Evolutionary conservation across 2,329 filamentous ascomycete genomes (phyloP).

Genomic region (Paramyrothecium roridum): DNA sequence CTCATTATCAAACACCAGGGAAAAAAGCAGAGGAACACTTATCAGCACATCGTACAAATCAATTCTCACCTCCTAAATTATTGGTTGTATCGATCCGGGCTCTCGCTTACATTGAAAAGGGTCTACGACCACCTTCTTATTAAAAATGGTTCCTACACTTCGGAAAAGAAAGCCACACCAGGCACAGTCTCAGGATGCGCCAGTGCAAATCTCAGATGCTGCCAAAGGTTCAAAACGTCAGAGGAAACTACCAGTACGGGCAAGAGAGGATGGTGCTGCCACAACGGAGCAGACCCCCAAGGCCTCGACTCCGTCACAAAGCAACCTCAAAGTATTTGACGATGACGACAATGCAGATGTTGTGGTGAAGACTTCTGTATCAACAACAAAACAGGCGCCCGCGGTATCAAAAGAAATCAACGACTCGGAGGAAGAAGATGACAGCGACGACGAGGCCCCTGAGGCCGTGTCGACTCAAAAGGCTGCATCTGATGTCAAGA

Average conservation of each 20-base stretch:
- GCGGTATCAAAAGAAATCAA: not conserved
- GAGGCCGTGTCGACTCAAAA: conserved; percentile 55
- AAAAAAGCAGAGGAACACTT: not conserved
- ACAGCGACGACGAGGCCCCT: conserved; percentile 53
- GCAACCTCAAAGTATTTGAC: conserved; percentile 29
- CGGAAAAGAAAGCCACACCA: conserved; percentile 20
- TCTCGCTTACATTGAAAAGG: no score
- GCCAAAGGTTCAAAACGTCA: conserved; percentile 11
- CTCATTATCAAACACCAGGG: not conserved
- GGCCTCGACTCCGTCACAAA: conserved; percentile 12
- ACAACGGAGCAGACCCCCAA: not conserved
- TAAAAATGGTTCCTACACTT: not conserved
- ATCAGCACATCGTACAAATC: not conserved
- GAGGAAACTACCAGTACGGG: conserved; percentile 29
- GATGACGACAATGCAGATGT: conserved; percentile 27
- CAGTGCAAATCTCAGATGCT: not conserved
- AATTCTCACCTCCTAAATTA: not conserved
- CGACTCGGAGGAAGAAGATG: conserved; percentile 25
- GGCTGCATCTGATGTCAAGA: conserved; percentile 43
- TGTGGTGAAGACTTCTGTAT: conserved; percentile 1
- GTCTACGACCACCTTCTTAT: not conserved
- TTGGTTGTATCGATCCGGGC: no score
- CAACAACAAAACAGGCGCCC: not conserved
- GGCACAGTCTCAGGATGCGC: conserved; percentile 5
- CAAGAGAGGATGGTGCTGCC: conserved; percentile 22